A percentile compares a stretch with the other conserved stretches of the same genome.
These are phyloP conservation scores for Aspergillus biplanus DNA, from an alignment of 495 filamentous ascomycete genomes.

Conservation along the genomic window DNA sequence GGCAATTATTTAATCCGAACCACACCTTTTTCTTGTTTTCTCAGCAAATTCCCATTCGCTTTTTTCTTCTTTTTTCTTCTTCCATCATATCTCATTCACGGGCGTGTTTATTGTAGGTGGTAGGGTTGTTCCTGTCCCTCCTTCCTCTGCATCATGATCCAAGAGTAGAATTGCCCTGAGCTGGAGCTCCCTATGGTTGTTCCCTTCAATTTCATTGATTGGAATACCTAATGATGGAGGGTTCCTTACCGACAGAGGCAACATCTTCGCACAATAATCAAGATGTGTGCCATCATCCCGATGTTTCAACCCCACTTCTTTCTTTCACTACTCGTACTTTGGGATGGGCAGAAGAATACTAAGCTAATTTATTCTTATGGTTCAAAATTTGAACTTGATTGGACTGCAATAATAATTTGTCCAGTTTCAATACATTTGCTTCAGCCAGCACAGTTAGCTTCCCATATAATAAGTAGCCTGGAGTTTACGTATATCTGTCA, in stretches of 20 bases:
- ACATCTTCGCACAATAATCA: constrained; percentile 14
- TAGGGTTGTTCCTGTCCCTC: constrained; percentile 45
- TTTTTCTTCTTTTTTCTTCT: constrained; percentile 45
- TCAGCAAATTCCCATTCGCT: constrained; percentile 35
- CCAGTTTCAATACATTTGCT: no score
- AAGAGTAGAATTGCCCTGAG: constrained; percentile 64
- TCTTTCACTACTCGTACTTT: not conserved
- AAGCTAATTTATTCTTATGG: no score
- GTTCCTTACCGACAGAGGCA: constrained; percentile 34
- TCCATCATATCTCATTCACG: constrained; percentile 59
- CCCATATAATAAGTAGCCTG: no score
- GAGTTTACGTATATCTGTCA: no score
- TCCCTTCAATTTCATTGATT: constrained; percentile 15
- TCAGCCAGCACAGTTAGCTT: no score
- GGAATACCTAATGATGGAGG: constrained; percentile 25
- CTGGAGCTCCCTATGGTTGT: constrained; percentile 64
- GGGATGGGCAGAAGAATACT: no score
- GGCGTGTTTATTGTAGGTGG: constrained; percentile 90
- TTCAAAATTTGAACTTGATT: no score
- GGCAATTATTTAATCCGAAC: constrained; percentile 34
- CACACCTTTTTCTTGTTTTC: constrained; percentile 21
- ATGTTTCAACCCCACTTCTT: no score
- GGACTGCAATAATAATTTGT: no score
- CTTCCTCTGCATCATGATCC: constrained; percentile 68
- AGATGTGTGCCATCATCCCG: no score